phyloP scores from a whole-genome alignment of 352 stramenopile species.

The Detonula confervacea region DNA sequence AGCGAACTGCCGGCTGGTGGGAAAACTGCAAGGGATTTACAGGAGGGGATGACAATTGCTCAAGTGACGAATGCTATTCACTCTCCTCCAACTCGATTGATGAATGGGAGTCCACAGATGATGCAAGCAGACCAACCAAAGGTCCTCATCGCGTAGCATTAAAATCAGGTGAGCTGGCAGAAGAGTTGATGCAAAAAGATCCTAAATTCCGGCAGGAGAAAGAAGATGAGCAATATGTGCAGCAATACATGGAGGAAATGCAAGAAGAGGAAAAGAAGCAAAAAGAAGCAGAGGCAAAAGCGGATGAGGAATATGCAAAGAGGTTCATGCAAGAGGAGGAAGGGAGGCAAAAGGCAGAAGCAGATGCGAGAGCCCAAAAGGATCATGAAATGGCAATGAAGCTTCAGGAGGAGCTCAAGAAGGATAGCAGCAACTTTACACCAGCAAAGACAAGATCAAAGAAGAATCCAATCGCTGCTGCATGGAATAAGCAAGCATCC shows the following conservation, averaged over 20 bases:
- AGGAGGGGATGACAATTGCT: slow-evolving; percentile 14
- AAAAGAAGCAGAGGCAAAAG: neutral
- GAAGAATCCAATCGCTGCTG: slow-evolving; percentile 2
- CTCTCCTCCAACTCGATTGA: slow-evolving; percentile 33
- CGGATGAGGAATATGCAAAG: slow-evolving; percentile 5
- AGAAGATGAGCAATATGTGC: slow-evolving; percentile 39
- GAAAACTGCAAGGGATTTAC: neutral
- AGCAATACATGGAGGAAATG: slow-evolving; percentile 8
- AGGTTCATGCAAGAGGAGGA: slow-evolving; percentile 7
- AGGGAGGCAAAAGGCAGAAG: neutral
- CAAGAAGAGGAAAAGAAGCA: slow-evolving; percentile 2
- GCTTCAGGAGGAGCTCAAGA: slow-evolving; percentile 4
- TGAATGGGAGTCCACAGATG: neutral
- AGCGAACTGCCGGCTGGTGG: slow-evolving; percentile 7
- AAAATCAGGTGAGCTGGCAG: slow-evolving; percentile 24
- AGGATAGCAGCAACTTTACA: neutral
- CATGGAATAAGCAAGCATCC: slow-evolving; percentile 4
- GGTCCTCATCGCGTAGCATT: slow-evolving; percentile 4
- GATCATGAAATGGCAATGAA: slow-evolving; percentile 37
- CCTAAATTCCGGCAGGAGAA: slow-evolving; percentile 31
- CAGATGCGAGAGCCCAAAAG: neutral
- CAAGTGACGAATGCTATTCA: slow-evolving; percentile 51
- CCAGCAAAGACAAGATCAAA: slow-evolving; percentile 6
- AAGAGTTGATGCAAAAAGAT: slow-evolving; percentile 35
- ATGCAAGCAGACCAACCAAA: neutral